phyloP scores from a whole-genome alignment of 2,329 filamentous ascomycete species.

The Thermothelomyces thermophilus region DNA sequence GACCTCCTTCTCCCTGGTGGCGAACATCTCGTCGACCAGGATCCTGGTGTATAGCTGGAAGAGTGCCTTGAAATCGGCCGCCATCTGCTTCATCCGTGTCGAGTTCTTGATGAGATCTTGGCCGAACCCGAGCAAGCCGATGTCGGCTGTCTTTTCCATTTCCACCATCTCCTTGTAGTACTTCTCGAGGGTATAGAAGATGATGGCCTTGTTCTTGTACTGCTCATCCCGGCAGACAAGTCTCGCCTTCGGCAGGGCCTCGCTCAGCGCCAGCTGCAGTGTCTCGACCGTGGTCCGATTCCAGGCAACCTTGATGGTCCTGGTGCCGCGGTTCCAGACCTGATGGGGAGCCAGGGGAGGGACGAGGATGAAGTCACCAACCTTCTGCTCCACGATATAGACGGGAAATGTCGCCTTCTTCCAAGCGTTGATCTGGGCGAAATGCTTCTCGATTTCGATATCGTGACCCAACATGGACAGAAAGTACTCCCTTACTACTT shows the following conservation, averaged over 20 bases:
- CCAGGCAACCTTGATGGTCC: slow-evolving; percentile 97
- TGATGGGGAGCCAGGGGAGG: slow-evolving; percentile 92
- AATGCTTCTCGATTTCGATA: slow-evolving; percentile 94
- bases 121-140: slow-evolving; percentile 42
- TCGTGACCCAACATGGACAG: slow-evolving; percentile 89
- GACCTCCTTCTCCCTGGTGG: slow-evolving; percentile 60
- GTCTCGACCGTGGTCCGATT: slow-evolving; percentile 93
- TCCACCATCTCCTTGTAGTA: slow-evolving; percentile 59
- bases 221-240: slow-evolving; percentile 95
- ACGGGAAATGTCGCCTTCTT: slow-evolving; percentile 89
- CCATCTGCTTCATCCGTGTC: slow-evolving; percentile 55
- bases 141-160: slow-evolving; percentile 44
- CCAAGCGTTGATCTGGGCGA: slow-evolving; percentile 93
- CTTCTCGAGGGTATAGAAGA: slow-evolving; percentile 79
- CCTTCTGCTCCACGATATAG: slow-evolving; percentile 84
- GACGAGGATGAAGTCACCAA: slow-evolving; percentile 88
- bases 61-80: slow-evolving; percentile 73
- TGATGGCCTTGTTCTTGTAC: slow-evolving; percentile 96
- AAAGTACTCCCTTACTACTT: slow-evolving; percentile 89
- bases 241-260: slow-evolving; percentile 81
- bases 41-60: slow-evolving; percentile 73
- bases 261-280: slow-evolving; percentile 73
- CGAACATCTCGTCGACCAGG: slow-evolving; percentile 80
- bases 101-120: slow-evolving; percentile 38
- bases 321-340: slow-evolving; percentile 94